Conservation (phyloP, 2,329 filamentous ascomycete genomes). For the Arthrobotrys sphaeroides region DNA sequence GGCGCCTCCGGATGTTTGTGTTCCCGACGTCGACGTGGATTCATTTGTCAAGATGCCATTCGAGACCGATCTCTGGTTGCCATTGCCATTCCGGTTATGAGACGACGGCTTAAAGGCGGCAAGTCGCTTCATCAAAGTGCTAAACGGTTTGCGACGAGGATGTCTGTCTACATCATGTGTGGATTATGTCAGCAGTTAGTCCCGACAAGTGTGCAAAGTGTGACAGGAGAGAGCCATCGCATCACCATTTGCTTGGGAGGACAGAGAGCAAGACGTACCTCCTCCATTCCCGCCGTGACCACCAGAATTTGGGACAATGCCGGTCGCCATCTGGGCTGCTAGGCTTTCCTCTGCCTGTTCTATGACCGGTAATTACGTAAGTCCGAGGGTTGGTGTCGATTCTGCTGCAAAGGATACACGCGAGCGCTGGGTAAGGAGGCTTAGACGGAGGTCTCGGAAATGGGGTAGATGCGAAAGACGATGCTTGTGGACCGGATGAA, state of each 20-base stretch:
- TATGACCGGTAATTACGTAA: neutral
- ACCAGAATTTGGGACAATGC: constrained; percentile 33
- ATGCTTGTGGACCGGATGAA: neutral
- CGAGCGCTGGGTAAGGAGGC: constrained; percentile 10
- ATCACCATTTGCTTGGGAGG: neutral
- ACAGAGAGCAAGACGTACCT: neutral
- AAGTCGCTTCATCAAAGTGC: constrained; percentile 92
- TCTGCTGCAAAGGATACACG: constrained; percentile 8
- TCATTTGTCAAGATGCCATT: constrained; percentile 27
- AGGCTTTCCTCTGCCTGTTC: neutral
- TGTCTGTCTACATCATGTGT: constrained; percentile 29
- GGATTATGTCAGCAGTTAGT: constrained; percentile 12
- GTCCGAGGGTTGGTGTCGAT: neutral
- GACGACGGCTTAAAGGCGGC: constrained; percentile 83
- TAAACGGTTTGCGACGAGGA: constrained; percentile 76
- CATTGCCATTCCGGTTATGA: constrained; percentile 66
- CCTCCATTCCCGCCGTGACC: constrained; percentile 40
- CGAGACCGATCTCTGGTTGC: constrained; percentile 54
- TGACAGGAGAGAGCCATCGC: constrained; percentile 16
- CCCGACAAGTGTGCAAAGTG: neutral
- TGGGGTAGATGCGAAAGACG: neutral
- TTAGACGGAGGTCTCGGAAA: constrained; percentile 8
- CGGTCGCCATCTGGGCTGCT: constrained; percentile 34
- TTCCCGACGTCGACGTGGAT: constrained; percentile 29
- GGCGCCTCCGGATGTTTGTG: constrained; percentile 61